phyloP scores from a whole-genome alignment of 805 yeast species.

The Maudiozyma turicensis region DNA sequence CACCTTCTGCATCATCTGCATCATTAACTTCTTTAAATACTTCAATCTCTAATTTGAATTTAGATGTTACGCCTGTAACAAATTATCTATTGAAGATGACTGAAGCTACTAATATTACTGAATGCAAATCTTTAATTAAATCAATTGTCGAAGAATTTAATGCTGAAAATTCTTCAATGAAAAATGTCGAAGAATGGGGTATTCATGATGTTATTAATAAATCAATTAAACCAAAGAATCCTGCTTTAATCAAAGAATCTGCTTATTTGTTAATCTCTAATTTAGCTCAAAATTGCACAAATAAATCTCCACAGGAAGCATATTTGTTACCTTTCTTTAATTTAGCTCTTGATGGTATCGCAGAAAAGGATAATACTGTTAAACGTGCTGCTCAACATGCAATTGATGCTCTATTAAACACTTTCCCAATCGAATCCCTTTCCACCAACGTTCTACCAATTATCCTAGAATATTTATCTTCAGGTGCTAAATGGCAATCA shows the following conservation, averaged over 20 bases:
- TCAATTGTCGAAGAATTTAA: conserved; percentile 39
- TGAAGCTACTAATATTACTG: conserved; percentile 28
- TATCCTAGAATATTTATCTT: conserved; percentile 56
- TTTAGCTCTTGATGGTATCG: conserved; percentile 56
- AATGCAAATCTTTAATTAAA: conserved; percentile 28
- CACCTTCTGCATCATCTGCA: conserved; percentile 51
- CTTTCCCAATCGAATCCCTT: conserved; percentile 69
- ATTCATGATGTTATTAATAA: conserved; percentile 53
- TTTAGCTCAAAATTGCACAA: conserved; percentile 54
- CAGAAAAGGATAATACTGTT: conserved; percentile 84
- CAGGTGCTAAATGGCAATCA: conserved; percentile 86
- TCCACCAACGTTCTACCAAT: conserved; percentile 59
- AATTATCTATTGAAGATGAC: conserved; percentile 35
- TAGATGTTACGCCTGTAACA: conserved; percentile 49
- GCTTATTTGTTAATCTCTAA: conserved; percentile 51
- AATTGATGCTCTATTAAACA: conserved; percentile 55
- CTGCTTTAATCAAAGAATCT: conserved; percentile 68
- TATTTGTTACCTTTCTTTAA: conserved; percentile 56
- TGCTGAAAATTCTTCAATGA: conserved; percentile 24
- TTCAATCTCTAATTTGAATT: conserved; percentile 48
- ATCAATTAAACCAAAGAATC: conserved; percentile 62
- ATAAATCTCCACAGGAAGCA: conserved; percentile 66
- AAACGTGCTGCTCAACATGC: conserved; percentile 80
- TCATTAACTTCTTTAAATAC: conserved; percentile 65
- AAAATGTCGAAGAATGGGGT: conserved; percentile 52